Evolutionary conservation across 192 early-diverging fungal species (phyloP), one percentile per base, ranked within the genome.

Genomic region (Backusella circina): DNA sequence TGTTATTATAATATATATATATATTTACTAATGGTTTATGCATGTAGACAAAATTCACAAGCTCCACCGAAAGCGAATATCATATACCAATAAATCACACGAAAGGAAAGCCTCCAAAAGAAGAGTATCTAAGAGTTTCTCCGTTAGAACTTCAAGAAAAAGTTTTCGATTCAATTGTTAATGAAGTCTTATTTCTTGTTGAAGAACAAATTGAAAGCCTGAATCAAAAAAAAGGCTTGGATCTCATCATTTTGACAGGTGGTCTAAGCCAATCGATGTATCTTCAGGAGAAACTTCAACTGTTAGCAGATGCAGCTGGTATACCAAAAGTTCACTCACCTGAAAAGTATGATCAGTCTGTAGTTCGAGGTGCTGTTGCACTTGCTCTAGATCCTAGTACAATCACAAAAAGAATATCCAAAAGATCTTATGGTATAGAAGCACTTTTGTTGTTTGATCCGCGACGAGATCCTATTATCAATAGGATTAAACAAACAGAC

Each of bases 201-300:
- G 79, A 83, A 21, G 83, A 77, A 18, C 85, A 86, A 70, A 57
- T 86, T 38, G 50, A 69, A 13, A 81, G 80, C 67, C 38, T 81
- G 23, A 68, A 15, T 2, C 72, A 76, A 38, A 76, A 79, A 33
- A 66, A 74, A 33, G 75, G 76, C 28, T 16, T 70, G 26, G 75
- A 81, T 10, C 79, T 83, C 41, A 83, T 87, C 13, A 84, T 87
- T 70, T 74, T 87, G 73, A 84, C 84, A 30, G 86, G 86, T 36
- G 86, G 86, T n/a, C 84, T 88, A 16, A 80, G 85, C 30, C 84
- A 86, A 23, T 86, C 85, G 23, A 83, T 77, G 67, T 88, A 88
- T 57, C 80, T 88, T 36, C 81, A 82, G 36, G 75, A 70, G n/a
- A 81, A 78, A 36, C 75, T 86, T 33, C 75, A 80, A 51, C 32